Conservation (phyloP, 2,329 filamentous ascomycete species). For the Beauveria rudraprayagi region DNA sequence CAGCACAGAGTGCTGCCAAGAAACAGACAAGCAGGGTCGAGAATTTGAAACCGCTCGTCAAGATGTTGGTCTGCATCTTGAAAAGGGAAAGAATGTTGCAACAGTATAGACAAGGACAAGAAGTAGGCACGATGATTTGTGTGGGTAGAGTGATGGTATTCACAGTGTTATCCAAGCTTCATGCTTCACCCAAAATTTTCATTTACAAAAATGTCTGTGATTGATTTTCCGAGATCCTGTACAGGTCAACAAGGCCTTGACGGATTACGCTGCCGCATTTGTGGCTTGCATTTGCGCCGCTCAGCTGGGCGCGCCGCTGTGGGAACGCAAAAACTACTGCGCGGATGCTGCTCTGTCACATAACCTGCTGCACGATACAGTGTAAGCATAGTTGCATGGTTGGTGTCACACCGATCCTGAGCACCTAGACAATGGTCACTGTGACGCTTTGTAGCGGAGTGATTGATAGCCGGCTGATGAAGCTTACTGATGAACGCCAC, state of each 20-base stretch:
- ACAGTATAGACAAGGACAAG: no score
- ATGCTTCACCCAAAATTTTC: no score
- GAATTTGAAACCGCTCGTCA: no score
- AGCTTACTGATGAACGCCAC: background rate
- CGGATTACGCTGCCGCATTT: background rate
- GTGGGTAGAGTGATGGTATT: background rate
- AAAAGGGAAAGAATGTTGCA: background rate
- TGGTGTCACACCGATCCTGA: background rate
- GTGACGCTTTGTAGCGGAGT: background rate
- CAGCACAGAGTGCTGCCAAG: background rate
- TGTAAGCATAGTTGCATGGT: background rate
- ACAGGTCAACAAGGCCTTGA: background rate
- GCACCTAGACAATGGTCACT: background rate
- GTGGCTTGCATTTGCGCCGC: background rate
- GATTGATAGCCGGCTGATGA: background rate
- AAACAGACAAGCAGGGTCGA: background rate
- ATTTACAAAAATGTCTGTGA: background rate
- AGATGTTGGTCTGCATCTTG: background rate
- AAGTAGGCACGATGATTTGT: no score
- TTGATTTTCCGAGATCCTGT: no score
- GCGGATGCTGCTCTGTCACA: background rate
- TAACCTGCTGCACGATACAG: background rate
- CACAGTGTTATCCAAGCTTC: background rate
- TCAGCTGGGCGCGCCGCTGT: background rate
- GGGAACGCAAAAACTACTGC: background rate